phyloP scores from a whole-genome alignment of 169 alveolate genomes.

The Plasmodium billcollinsi region DNA sequence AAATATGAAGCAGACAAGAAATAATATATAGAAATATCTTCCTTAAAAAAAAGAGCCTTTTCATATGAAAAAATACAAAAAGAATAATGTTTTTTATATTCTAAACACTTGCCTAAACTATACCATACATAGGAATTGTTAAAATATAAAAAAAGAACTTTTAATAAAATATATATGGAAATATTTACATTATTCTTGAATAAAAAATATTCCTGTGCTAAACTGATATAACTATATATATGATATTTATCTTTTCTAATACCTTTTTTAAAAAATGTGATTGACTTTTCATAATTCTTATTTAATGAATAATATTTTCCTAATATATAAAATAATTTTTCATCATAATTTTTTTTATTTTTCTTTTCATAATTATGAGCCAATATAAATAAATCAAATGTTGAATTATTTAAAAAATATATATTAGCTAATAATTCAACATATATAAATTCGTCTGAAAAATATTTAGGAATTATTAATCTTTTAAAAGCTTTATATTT shows the following conservation, averaged over 20 bases:
- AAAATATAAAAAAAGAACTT: slow-evolving; percentile 26
- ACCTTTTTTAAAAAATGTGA: slow-evolving; percentile 34
- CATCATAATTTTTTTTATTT: slow-evolving; percentile 4
- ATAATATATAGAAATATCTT: slow-evolving; percentile 14
- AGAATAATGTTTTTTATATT: slow-evolving; percentile 20
- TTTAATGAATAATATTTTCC: slow-evolving; percentile 46
- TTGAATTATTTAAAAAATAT: slow-evolving; percentile 19
- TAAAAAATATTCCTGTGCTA: slow-evolving; percentile 58
- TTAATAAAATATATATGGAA: slow-evolving; percentile 15
- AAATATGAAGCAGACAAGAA: slow-evolving; percentile 30
- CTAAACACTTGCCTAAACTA: slow-evolving; percentile 46
- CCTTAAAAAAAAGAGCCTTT: slow-evolving; percentile 37
- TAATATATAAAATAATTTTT: slow-evolving; percentile 12
- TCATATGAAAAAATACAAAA: slow-evolving; percentile 52
- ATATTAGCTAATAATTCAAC: slow-evolving; percentile 43
- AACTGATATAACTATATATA: slow-evolving; percentile 27
- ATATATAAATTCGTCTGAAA: slow-evolving; percentile 38
- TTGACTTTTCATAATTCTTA: slow-evolving; percentile 11
- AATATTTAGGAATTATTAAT: slow-evolving; percentile 22
- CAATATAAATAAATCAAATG: slow-evolving; percentile 2
- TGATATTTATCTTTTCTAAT: slow-evolving; percentile 21
- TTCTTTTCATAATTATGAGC: slow-evolving; percentile 21
- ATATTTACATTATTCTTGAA: slow-evolving; percentile 38
- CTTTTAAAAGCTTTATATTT: slow-evolving; percentile 21
- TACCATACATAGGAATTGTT: slow-evolving; percentile 68